Evolutionary conservation across 192 early-diverging fungal species (phyloP).

Genomic region (Martensiomyces pterosporus): DNA sequence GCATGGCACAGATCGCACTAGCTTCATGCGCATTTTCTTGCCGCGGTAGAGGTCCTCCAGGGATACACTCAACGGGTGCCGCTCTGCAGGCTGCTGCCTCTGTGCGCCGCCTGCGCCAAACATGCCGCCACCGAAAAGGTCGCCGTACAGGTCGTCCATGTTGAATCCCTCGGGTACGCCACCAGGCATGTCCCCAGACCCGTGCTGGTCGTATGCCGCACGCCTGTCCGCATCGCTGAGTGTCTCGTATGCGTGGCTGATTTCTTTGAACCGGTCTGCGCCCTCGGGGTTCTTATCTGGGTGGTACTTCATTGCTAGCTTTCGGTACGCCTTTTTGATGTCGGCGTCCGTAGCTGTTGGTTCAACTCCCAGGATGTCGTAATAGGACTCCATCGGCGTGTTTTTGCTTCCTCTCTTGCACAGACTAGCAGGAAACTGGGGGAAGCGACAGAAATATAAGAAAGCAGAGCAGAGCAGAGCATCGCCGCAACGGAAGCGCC

Average conservation of each 20-base stretch:
- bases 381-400: too few relatives aligned
- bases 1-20: constrained; percentile 40
- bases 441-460: too few relatives aligned
- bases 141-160: constrained; percentile 19
- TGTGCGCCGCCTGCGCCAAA: constrained; percentile 8
- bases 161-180: constrained; percentile 49
- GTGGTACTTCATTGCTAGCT: constrained; percentile 58
- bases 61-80: constrained; percentile 54
- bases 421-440: too few relatives aligned
- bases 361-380: constrained; percentile 45
- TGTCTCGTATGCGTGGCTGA: constrained; percentile 78
- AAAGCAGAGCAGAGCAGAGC: too few relatives aligned
- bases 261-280: constrained; percentile 75
- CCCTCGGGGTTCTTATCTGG: constrained; percentile 70
- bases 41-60: constrained; percentile 74
- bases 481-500: too few relatives aligned
- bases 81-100: constrained; percentile 14
- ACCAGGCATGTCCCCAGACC: constrained; percentile 22
- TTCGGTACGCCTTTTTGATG: constrained; percentile 55
- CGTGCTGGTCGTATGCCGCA: constrained; percentile 73
- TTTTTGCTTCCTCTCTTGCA: too few relatives aligned
- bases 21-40: constrained; percentile 62
- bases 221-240: constrained; percentile 66
- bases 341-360: constrained; percentile 39
- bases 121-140: constrained; percentile 20